These are phyloP conservation scores for Adansonia rubrostipa DNA, from an alignment of 441 rosid genomes.

Conservation along the genomic window DNA sequence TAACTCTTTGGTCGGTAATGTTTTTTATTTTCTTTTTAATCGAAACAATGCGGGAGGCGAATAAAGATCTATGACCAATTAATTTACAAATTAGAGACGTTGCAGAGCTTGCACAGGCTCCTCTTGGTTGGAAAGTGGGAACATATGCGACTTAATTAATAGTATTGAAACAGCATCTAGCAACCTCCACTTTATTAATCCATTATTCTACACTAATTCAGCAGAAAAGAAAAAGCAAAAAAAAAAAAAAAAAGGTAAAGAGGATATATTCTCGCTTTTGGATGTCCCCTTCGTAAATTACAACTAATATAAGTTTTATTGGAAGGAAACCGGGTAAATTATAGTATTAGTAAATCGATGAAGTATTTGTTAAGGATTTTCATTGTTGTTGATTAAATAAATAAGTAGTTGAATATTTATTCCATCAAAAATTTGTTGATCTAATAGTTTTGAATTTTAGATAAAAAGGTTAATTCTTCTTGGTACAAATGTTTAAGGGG, in stretches of 20 bases:
- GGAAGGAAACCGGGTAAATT: neutral
- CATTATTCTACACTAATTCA: neutral
- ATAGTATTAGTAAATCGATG: neutral
- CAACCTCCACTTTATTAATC: neutral
- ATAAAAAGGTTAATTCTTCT: no score
- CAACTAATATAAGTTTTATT: neutral
- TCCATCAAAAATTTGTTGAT: no score
- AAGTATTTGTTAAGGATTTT: no score
- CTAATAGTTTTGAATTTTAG: no score
- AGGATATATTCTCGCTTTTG: neutral
- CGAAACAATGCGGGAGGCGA: neutral
- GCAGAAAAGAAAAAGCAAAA: neutral
- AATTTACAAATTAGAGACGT: constrained; percentile 8
- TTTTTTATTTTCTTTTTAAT: neutral
- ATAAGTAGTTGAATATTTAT: no score
- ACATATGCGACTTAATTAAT: neutral
- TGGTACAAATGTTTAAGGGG: no score
- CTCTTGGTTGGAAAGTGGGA: neutral
- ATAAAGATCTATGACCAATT: neutral
- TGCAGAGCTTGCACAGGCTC: neutral
- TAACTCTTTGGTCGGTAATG: neutral
- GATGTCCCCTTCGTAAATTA: neutral
- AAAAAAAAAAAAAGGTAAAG: neutral
- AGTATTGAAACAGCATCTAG: neutral
- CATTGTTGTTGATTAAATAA: no score